A percentile compares a stretch with the other conserved stretches of the same genome.
These are phyloP conservation scores for Apiospora phragmitis DNA, from an alignment of 2,329 filamentous ascomycete genomes.

Conservation along the genomic window DNA sequence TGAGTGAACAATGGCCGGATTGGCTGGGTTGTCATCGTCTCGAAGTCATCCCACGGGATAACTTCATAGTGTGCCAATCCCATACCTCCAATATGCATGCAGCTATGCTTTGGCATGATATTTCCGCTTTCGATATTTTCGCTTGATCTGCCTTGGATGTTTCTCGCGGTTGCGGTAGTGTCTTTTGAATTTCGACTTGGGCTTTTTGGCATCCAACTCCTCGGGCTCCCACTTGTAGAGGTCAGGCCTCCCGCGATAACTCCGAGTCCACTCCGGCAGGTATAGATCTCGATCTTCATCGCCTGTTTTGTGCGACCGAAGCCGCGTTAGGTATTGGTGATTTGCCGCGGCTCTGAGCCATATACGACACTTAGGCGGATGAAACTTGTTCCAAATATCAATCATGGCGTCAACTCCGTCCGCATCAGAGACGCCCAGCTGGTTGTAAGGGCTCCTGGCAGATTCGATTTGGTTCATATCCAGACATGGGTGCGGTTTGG, in stretches of 20 bases:
- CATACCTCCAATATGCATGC: background rate
- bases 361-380: background rate
- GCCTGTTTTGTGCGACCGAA: background rate
- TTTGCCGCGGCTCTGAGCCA: background rate
- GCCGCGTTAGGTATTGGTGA: background rate
- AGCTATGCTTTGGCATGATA: background rate
- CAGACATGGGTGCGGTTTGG: slow-evolving; percentile 11
- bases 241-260: background rate
- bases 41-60: background rate
- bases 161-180: background rate
- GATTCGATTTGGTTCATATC: background rate
- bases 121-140: no score
- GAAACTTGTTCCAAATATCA: background rate
- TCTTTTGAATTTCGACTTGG: background rate
- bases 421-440: background rate
- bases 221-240: background rate
- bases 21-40: background rate
- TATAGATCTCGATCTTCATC: background rate
- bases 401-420: background rate
- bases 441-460: background rate
- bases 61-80: background rate
- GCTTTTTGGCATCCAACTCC: background rate
- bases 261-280: background rate
- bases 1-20: background rate
- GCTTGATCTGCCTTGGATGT: background rate